These are phyloP conservation scores for Pachyrhizus erosus DNA, from an alignment of 306 rosid species.

Conservation along the genomic window DNA sequence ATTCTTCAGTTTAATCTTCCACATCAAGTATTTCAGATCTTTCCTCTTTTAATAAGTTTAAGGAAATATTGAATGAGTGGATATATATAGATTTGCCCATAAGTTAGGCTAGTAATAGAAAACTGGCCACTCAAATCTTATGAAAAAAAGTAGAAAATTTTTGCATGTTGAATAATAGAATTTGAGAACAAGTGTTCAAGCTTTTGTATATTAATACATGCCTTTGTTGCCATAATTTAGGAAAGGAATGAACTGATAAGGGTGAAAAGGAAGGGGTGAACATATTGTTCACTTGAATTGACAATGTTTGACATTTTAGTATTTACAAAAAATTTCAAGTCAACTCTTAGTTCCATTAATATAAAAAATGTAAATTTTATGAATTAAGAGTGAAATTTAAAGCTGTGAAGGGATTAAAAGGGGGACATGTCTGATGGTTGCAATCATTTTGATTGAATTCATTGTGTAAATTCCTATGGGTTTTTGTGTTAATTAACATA, in stretches of 20 bases:
- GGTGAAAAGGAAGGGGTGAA: not conserved
- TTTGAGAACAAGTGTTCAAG: not conserved
- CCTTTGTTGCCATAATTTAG: conserved; percentile 1
- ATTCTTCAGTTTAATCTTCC: too few relatives aligned
- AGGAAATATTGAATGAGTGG: too few relatives aligned
- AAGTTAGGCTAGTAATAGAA: too few relatives aligned
- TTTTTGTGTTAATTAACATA: not conserved
- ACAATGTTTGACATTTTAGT: not conserved
- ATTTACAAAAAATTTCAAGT: not conserved
- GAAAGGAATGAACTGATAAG: not conserved
- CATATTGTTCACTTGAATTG: not conserved
- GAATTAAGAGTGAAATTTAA: conserved; percentile 23
- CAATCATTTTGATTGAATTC: not conserved
- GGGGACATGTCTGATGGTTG: not conserved
- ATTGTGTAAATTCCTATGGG: not conserved
- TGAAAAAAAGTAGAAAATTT: not conserved
- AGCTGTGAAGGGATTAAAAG: not conserved
- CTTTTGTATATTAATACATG: not conserved
- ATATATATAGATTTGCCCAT: too few relatives aligned
- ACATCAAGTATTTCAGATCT: too few relatives aligned
- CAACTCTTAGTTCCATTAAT: conserved; percentile 23
- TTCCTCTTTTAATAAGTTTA: too few relatives aligned
- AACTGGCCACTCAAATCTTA: too few relatives aligned
- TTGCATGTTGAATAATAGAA: not conserved
- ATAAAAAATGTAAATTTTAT: not conserved